These are phyloP conservation scores for Yamadazyma epiphylla DNA, from an alignment of 1,139 yeast genomes.

Conservation along the genomic window DNA sequence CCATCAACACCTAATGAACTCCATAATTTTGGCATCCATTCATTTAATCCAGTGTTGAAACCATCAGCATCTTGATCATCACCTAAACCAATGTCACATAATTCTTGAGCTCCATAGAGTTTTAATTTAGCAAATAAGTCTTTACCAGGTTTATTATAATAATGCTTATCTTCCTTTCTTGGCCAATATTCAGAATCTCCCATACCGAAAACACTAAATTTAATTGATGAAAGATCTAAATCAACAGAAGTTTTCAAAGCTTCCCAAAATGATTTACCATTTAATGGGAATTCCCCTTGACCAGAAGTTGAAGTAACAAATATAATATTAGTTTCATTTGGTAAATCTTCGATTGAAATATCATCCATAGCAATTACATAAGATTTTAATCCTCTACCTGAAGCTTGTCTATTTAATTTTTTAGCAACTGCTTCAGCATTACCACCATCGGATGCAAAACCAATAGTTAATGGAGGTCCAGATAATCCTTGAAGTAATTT, in stretches of 20 bases:
- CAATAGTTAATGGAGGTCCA: conserved; percentile 89
- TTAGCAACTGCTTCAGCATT: conserved; percentile 83
- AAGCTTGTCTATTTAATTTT: conserved; percentile 77
- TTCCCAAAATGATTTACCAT: conserved; percentile 92
- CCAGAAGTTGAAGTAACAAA: conserved; percentile 91
- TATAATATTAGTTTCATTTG: conserved; percentile 76
- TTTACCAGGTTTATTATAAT: conserved; percentile 87
- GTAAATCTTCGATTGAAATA: conserved; percentile 71
- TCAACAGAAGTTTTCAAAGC: conserved; percentile 66
- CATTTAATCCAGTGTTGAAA: conserved; percentile 80
- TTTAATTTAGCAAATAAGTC: conserved; percentile 65
- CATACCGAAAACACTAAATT: conserved; percentile 78
- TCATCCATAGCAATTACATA: conserved; percentile 83
- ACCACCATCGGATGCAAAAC: conserved; percentile 95
- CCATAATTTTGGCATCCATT: conserved; percentile 87
- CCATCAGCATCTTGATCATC: conserved; percentile 99
- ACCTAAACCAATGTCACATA: conserved; percentile 80
- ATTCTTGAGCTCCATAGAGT: conserved; percentile 68
- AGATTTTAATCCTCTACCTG: conserved; percentile 82
- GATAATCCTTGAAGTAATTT: conserved; percentile 79
- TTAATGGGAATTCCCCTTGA: conserved; percentile 97
- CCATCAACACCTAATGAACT: conserved; percentile 83
- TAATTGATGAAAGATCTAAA: conserved; percentile 66
- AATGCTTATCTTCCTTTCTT: conserved; percentile 89
- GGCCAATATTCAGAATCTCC: conserved; percentile 98